A percentile compares a stretch with the other conserved stretches of the same genome.
These are phyloP conservation scores for Xylariales sp. DNA, from an alignment of 2,329 filamentous ascomycete genomes.

Conservation along the genomic window DNA sequence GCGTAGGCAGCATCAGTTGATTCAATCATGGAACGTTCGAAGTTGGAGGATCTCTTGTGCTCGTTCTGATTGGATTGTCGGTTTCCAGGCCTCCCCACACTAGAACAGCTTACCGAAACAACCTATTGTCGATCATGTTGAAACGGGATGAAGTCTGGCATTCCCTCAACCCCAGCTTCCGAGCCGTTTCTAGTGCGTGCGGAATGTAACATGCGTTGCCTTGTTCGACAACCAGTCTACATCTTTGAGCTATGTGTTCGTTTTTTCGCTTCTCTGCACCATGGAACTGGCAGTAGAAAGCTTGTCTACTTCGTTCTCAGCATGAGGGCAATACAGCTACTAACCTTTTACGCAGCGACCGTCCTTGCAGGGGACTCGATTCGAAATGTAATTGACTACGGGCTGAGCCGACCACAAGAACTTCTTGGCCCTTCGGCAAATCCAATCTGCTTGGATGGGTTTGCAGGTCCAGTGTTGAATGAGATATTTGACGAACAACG, in stretches of 20 bases:
- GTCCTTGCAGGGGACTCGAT: background rate
- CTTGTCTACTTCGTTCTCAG: background rate
- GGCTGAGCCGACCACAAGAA: background rate
- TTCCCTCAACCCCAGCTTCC: conserved; percentile 1
- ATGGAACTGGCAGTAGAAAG: no score
- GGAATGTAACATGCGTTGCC: no score
- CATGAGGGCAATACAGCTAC: background rate
- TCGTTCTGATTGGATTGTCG: background rate
- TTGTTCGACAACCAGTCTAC: no score
- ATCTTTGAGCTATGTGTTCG: no score
- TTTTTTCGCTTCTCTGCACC: no score
- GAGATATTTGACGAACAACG: background rate
- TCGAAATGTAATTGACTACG: background rate
- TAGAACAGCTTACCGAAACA: background rate
- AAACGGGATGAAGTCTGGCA: background rate
- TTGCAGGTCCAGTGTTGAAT: background rate
- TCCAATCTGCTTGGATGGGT: background rate
- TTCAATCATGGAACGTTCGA: no score
- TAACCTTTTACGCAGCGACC: background rate
- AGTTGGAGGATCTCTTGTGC: background rate
- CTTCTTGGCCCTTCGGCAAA: background rate
- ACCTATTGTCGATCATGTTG: background rate
- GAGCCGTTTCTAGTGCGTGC: background rate
- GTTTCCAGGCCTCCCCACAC: background rate
- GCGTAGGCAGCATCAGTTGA: no score